Evolutionary conservation across 2,329 filamentous ascomycete genomes (phyloP).

Genomic region (Biscogniauxia mediterranea): DNA sequence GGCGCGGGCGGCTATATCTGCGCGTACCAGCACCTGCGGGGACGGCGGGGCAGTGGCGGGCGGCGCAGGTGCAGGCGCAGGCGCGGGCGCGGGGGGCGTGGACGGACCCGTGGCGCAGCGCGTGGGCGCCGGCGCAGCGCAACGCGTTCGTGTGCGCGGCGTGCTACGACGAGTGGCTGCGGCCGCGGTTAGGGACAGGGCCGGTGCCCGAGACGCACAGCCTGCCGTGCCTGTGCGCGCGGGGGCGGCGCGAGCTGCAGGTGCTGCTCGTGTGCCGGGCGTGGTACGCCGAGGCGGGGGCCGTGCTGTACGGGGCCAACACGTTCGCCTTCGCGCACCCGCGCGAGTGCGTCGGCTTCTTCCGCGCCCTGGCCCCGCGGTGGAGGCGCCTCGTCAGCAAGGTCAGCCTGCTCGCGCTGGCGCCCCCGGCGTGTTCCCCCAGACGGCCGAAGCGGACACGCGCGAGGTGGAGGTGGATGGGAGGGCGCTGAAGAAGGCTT

Average conservation of each 20-base stretch:
- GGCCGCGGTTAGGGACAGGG: not conserved
- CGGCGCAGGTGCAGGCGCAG: too few species aligned
- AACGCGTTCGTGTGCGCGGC: conserved; percentile 12
- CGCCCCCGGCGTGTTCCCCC: not conserved
- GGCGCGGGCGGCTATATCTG: too few species aligned
- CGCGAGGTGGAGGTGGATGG: not conserved
- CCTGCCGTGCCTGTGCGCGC: conserved; percentile 18
- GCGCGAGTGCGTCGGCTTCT: conserved; percentile 10
- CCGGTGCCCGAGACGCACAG: not conserved
- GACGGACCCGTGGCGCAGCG: conserved; percentile 13
- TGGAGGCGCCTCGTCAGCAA: conserved; percentile 12
- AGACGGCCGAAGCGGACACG: not conserved
- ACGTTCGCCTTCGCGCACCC: conserved; percentile 13
- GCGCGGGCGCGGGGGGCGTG: not conserved
- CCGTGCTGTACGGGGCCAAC: conserved; percentile 18
- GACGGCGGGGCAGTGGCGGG: too few species aligned
- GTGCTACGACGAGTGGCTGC: conserved; percentile 8
- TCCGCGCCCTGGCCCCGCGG: conserved; percentile 1
- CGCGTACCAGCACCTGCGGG: too few species aligned
- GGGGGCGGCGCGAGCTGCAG: conserved; percentile 6
- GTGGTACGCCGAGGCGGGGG: conserved; percentile 19
- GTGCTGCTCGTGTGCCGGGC: conserved; percentile 13
- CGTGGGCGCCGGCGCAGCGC: conserved; percentile 8
- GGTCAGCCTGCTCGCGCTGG: conserved; percentile 14
- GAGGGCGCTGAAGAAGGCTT: conserved; percentile 2